phyloP scores from a whole-genome alignment of 2,329 filamentous ascomycete genomes.

The Amauroascus niger region DNA sequence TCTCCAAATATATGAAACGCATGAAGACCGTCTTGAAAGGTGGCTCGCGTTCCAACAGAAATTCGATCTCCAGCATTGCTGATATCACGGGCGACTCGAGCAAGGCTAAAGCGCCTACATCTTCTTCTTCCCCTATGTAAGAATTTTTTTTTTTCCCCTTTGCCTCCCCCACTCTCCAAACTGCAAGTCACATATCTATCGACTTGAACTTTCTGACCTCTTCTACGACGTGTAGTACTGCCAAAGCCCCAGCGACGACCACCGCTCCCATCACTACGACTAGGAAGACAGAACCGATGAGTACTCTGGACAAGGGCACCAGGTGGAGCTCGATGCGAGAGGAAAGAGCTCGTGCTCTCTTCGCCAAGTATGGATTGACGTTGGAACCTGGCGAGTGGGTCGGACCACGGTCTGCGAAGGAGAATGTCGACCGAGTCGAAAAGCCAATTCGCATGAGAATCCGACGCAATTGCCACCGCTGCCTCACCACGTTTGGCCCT shows the following conservation, averaged over 20 bases:
- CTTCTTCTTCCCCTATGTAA: conserved; percentile 2
- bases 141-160: not conserved
- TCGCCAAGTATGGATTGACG: conserved; percentile 40
- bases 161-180: not conserved
- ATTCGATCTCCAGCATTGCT: conserved; percentile 20
- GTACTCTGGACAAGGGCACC: conserved; percentile 16
- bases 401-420: conserved; percentile 18
- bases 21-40: conserved; percentile 32
- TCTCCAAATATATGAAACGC: conserved; percentile 33
- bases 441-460: conserved; percentile 42
- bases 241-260: not conserved
- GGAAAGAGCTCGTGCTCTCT: conserved; percentile 37
- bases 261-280: conserved; percentile 10
- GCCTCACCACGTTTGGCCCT: conserved; percentile 61
- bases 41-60: conserved; percentile 25
- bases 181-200: not conserved
- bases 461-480: conserved; percentile 63
- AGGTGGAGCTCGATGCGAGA: conserved; percentile 34
- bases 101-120: conserved; percentile 18
- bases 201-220: not conserved
- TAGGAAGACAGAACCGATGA: conserved; percentile 13
- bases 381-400: conserved; percentile 38
- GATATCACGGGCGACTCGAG: conserved; percentile 17
- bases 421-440: conserved; percentile 33
- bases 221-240: not conserved